Evolutionary conservation across 371 early-diverging fungal species (phyloP).

Genomic region (Blastocladiella emersonii): DNA sequence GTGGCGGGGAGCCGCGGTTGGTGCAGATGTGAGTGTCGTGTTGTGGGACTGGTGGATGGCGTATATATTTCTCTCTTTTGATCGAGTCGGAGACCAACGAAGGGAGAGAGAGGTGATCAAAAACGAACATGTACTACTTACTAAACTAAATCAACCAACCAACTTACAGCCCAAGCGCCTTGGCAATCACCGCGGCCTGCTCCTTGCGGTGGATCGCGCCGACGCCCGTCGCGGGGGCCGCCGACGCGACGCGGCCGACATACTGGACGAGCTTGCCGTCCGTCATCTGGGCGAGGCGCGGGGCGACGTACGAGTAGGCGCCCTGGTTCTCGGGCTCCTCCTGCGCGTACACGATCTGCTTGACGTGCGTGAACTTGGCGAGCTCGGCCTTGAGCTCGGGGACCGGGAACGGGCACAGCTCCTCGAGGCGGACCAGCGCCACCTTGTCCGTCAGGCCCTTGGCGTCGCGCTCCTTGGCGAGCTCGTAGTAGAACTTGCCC

Average conservation of each 20-base stretch:
- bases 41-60: no score
- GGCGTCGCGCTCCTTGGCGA: constrained; percentile 55
- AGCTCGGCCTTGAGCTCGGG: constrained; percentile 49
- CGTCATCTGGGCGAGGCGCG: constrained; percentile 48
- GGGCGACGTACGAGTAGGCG: constrained; percentile 71
- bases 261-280: constrained; percentile 29
- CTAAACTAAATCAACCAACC: no score
- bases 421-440: constrained; percentile 79
- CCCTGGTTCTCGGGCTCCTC: constrained; percentile 93
- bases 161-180: constrained; percentile 10
- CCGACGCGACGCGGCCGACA: constrained; percentile 51
- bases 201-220: constrained; percentile 36
- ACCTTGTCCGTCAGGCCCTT: constrained; percentile 50
- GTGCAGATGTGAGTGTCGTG: no score
- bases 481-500: constrained; percentile 85
- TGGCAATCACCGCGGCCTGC: constrained; percentile 25
- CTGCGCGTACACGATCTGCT: constrained; percentile 78
- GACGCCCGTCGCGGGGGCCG: constrained; percentile 65
- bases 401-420: constrained; percentile 85
- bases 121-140: no score
- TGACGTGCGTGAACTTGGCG: constrained; percentile 39
- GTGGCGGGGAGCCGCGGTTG: no score
- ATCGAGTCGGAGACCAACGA: no score
- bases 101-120: no score
- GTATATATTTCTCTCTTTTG: no score